Evolutionary conservation across 2,329 filamentous ascomycete genomes (phyloP).

Genomic region (Penicillium sp.): DNA sequence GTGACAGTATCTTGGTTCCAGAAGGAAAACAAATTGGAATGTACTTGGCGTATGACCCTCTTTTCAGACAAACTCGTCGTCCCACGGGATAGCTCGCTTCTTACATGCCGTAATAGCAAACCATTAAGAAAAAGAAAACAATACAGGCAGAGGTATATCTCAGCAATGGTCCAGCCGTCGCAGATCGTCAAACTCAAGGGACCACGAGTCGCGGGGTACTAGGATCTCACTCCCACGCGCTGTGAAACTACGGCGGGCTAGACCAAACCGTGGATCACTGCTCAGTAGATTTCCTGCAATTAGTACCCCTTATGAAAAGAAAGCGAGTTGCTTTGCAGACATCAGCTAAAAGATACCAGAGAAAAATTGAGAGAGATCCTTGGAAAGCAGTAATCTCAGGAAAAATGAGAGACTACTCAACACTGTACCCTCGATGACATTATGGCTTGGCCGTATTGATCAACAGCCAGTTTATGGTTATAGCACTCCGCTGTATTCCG

Average conservation of each 20-base stretch:
- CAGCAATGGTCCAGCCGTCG: slow-evolving; percentile 7
- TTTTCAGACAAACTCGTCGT: too few relatives aligned
- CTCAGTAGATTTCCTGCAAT: background rate
- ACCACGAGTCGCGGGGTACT: slow-evolving; percentile 22
- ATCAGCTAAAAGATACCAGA: background rate
- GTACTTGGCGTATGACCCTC: too few relatives aligned
- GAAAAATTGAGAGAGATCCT: background rate
- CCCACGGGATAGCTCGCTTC: background rate
- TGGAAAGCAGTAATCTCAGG: background rate
- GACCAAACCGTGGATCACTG: background rate
- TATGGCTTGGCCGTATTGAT: slow-evolving; percentile 11
- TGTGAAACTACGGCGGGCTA: slow-evolving; percentile 11
- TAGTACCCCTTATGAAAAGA: background rate
- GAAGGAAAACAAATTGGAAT: too few relatives aligned
- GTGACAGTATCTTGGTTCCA: background rate
- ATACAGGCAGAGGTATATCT: slow-evolving; percentile 2
- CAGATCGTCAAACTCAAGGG: slow-evolving; percentile 10
- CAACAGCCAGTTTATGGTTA: slow-evolving; percentile 9
- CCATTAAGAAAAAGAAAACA: background rate
- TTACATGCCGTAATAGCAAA: background rate
- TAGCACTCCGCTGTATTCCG: slow-evolving; percentile 6
- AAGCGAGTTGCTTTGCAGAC: background rate
- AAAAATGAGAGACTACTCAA: background rate
- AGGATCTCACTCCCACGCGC: slow-evolving; percentile 17
- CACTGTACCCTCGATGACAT: slow-evolving; percentile 5